Evolutionary conservation across 2,329 filamentous ascomycete species (phyloP), one percentile per base, ranked within the genome.

Genomic region (Biscogniauxia mediterranea): DNA sequence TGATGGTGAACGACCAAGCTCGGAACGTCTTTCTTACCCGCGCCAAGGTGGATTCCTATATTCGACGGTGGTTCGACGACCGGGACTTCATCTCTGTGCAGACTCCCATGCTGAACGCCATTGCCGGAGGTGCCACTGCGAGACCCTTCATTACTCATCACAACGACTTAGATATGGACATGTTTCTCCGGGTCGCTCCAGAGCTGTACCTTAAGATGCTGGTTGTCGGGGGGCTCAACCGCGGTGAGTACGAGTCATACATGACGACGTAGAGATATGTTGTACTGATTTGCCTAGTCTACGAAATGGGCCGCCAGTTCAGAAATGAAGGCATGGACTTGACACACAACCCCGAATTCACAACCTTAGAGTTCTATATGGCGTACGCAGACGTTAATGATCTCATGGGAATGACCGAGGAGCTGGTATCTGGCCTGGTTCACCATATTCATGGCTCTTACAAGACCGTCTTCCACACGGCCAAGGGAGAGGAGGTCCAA

Each of bases 341-440:
- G 56, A 99, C 95, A 7, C 95, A 99, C 83, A 99, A 98, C 82
- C 95, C 91, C 49, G 95, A 99, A 76, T 99, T 99, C 81, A 99
- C 95, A 52, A 96, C 92, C 25, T 92, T 92, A 76, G 95, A 99
- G 78, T 98, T 98, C 80, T 99, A 99, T 79, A 89, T 91, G 85
- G 94, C 95, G 3, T 98, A 93, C 68, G 90, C 90, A 59, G 93
- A 97, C 77, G 87, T 97, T 69, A 91, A 96, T 77, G 95, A 98
- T 74, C 82, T 97, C 62, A 92, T 96, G 89, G 81, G 90, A 62
- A 85, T 92, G 72, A 98, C 95, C 1, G 95, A 99, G 78, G 93
- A 97, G 74, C 89, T 99, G 28, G 90, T 99, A 54, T 93, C 92
- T 32, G 86, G 89, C 50, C 84, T 98, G 5, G 94, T 97, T 87